Percentiles rank a stretch among this genome's conserved stretches.
Evolutionary conservation across 2,329 filamentous ascomycete genomes (phyloP).

Genomic region (Arthrobotrys pseudoclavata): DNA sequence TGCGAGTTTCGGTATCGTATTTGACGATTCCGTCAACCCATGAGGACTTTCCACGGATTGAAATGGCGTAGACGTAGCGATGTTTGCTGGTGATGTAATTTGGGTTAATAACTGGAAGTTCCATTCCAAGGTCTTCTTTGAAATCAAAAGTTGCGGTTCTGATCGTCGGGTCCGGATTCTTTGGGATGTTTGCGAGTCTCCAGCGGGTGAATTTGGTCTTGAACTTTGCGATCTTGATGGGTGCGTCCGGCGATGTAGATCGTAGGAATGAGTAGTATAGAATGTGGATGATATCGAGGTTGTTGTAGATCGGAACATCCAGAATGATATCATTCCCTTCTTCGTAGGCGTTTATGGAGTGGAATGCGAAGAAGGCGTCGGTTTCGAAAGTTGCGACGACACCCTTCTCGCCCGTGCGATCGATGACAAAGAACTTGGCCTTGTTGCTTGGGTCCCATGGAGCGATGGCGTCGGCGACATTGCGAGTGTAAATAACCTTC

Average conservation of each 20-base stretch:
- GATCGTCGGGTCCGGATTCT: slow-evolving; percentile 22
- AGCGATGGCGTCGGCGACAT: slow-evolving; percentile 77
- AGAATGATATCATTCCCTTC: slow-evolving; percentile 73
- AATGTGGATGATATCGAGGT: slow-evolving; percentile 74
- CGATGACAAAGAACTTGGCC: slow-evolving; percentile 80
- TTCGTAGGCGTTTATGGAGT: slow-evolving; percentile 83
- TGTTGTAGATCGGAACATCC: slow-evolving; percentile 76
- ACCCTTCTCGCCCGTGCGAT: slow-evolving; percentile 74
- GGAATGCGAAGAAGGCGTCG: slow-evolving; percentile 81
- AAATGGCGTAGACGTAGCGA: slow-evolving; percentile 74
- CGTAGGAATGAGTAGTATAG: slow-evolving; percentile 80
- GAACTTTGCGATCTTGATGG: slow-evolving; percentile 68
- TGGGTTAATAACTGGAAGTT: slow-evolving; percentile 78
- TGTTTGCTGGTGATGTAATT: slow-evolving; percentile 70
- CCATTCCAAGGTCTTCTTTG: slow-evolving; percentile 64
- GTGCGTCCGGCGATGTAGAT: slow-evolving; percentile 70
- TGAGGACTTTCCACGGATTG: slow-evolving; percentile 73
- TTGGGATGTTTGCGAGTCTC: slow-evolving; percentile 62
- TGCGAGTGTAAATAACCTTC: slow-evolving; percentile 75
- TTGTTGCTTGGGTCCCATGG: slow-evolving; percentile 73
- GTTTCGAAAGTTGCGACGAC: slow-evolving; percentile 78
- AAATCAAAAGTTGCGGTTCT: slow-evolving; percentile 55
- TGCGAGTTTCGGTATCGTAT: slow-evolving; percentile 73
- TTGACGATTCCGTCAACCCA: slow-evolving; percentile 76
- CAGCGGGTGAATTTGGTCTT: slow-evolving; percentile 63